Conservation (phyloP, 257 asterid species). For the Capsicum chinense region DNA sequence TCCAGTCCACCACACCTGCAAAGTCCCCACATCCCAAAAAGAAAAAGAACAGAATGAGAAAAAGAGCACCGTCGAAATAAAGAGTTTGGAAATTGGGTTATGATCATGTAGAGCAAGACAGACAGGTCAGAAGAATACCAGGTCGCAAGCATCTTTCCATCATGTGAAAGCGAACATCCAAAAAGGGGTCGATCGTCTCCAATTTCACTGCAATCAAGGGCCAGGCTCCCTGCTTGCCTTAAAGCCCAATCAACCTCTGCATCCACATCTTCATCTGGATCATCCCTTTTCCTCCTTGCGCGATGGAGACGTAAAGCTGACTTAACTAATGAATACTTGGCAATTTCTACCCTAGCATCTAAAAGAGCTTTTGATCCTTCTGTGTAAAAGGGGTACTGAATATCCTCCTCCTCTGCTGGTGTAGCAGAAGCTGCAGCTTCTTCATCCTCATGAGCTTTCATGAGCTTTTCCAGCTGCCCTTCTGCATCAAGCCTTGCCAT, state of each 20-base stretch:
- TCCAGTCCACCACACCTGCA: background rate
- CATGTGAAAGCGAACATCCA: constrained; percentile 83
- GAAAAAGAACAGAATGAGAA: background rate
- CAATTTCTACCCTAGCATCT: constrained; percentile 73
- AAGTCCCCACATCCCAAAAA: background rate
- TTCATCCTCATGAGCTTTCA: constrained; percentile 97
- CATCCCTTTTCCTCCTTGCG: constrained; percentile 81
- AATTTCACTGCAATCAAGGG: constrained; percentile 72
- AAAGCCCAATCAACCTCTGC: constrained; percentile 87
- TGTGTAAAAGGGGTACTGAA: constrained; percentile 84
- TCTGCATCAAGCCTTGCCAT: constrained; percentile 86
- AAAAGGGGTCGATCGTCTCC: constrained; percentile 97
- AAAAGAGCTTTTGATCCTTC: constrained; percentile 78
- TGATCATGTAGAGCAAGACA: background rate
- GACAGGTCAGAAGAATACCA: constrained; percentile 52
- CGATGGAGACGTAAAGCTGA: constrained; percentile 80
- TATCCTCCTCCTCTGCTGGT: constrained; percentile 64
- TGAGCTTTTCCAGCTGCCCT: constrained; percentile 85
- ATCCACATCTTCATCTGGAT: constrained; percentile 97
- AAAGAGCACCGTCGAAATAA: background rate
- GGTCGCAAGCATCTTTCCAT: constrained; percentile 90
- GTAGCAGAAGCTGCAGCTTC: constrained; percentile 63
- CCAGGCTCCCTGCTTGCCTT: constrained; percentile 69
- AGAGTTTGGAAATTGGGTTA: background rate
- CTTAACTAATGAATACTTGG: constrained; percentile 77